Conservation (phyloP, 108 stramenopile species). For the Hondaea fermentalgiana region DNA sequence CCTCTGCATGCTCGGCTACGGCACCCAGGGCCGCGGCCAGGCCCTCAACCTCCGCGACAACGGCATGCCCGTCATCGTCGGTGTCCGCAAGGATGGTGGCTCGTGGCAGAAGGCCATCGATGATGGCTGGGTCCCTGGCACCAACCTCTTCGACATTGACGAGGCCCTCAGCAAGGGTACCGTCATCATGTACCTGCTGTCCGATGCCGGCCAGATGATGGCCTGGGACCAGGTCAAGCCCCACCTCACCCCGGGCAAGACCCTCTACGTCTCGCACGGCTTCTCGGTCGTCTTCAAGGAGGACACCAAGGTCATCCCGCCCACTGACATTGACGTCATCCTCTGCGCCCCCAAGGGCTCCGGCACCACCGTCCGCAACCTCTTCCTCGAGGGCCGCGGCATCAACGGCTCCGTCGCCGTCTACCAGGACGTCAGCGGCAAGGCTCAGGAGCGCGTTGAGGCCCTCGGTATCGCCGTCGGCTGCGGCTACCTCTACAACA, state of each 20-base stretch:
- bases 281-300: slow-evolving; percentile 19
- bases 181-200: slow-evolving; percentile 19
- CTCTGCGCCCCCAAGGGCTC: slow-evolving; percentile 16
- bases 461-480: slow-evolving; percentile 12
- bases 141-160: slow-evolving; percentile 15
- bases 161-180: slow-evolving; percentile 18
- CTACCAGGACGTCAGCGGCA: slow-evolving; percentile 1
- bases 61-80: slow-evolving; percentile 3
- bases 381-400: slow-evolving; percentile 20
- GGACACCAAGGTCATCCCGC: neutral
- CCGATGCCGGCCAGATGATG: slow-evolving; percentile 8
- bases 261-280: slow-evolving; percentile 2
- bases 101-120: slow-evolving; percentile 12
- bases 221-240: slow-evolving; percentile 21
- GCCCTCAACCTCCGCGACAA: neutral
- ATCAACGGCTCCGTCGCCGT: slow-evolving; percentile 15
- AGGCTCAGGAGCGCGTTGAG: slow-evolving; percentile 1
- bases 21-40: slow-evolving; percentile 3
- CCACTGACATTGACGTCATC: neutral
- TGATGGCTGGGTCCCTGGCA: slow-evolving; percentile 5
- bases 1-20: slow-evolving; percentile 11
- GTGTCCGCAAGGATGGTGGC: slow-evolving; percentile 13
- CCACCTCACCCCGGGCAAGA: slow-evolving; percentile 18
- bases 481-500: slow-evolving; percentile 14
- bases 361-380: slow-evolving; percentile 17